Conservation (phyloP, 2,329 filamentous ascomycete genomes). For the Cladosporium sp. region DNA sequence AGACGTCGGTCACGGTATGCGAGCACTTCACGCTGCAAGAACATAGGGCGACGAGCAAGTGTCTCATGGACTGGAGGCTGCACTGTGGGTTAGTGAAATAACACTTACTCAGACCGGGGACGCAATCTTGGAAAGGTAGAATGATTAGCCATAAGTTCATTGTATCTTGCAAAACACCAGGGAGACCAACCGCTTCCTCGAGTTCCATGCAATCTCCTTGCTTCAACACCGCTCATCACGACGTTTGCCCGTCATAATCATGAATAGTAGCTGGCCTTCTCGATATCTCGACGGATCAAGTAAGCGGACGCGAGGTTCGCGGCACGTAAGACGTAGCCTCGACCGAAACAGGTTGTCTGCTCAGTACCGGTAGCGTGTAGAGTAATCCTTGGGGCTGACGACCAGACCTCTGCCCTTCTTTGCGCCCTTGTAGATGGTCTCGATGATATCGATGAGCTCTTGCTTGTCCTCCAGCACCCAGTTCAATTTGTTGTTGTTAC, state of each 20-base stretch:
- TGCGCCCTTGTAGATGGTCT: constrained; percentile 95
- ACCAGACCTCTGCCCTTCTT: constrained; percentile 97
- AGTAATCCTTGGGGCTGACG: constrained; percentile 86
- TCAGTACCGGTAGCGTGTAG: constrained; percentile 62
- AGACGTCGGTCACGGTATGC: too few species aligned
- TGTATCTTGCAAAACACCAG: not conserved
- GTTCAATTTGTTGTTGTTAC: constrained; percentile 98
- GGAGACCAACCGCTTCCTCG: not conserved
- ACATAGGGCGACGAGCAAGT: too few species aligned
- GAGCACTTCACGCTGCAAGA: too few species aligned
- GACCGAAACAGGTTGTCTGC: not conserved
- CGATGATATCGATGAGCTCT: constrained; percentile 95
- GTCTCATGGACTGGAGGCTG: too few species aligned
- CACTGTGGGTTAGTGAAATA: too few species aligned
- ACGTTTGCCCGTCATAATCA: too few species aligned
- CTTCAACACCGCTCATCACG: too few species aligned
- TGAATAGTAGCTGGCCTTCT: too few species aligned
- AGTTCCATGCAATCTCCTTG: not conserved
- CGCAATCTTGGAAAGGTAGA: not conserved
- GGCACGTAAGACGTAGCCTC: too few species aligned
- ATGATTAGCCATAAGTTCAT: not conserved
- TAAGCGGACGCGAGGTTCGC: too few species aligned
- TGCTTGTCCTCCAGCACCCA: constrained; percentile 97
- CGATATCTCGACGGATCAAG: too few species aligned
- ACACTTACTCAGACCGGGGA: too few species aligned